A percentile compares a stretch with the other conserved stretches of the same genome.
Evolutionary conservation across 352 stramenopile genomes (phyloP).

Genomic region (Phytophthora foliorum): DNA sequence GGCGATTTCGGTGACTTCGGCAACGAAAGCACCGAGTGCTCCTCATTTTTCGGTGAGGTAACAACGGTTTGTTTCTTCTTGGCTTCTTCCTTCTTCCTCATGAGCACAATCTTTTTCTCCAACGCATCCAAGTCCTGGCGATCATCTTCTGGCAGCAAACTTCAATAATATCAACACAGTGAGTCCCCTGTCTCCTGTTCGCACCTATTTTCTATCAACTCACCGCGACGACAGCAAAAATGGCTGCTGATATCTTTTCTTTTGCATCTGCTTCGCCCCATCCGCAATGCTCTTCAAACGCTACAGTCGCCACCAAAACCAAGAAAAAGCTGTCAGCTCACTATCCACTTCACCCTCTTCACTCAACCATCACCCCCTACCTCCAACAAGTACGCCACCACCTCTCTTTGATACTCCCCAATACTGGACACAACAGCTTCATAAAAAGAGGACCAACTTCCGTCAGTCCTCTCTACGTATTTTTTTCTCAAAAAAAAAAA

Average conservation of each 20-base stretch:
- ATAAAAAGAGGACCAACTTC: not conserved
- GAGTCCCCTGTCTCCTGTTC: not conserved
- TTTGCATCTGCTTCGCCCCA: slow-evolving; percentile 79
- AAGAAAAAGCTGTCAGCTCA: not conserved
- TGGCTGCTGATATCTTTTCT: slow-evolving; percentile 67
- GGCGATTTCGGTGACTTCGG: slow-evolving; percentile 18
- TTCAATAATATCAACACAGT: slow-evolving; percentile 17
- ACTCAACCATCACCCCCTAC: slow-evolving; percentile 24
- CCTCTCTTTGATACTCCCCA: slow-evolving; percentile 71
- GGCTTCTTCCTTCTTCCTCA: slow-evolving; percentile 31
- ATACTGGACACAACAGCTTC: slow-evolving; percentile 33
- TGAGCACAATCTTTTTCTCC: slow-evolving; percentile 51
- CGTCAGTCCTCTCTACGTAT: not conserved
- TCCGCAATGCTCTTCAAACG: slow-evolving; percentile 73
- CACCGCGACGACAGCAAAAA: slow-evolving; percentile 74
- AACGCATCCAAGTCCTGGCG: slow-evolving; percentile 55
- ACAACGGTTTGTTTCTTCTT: slow-evolving; percentile 31
- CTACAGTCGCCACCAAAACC: slow-evolving; percentile 29
- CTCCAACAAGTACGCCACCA: slow-evolving; percentile 80
- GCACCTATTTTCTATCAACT: not conserved
- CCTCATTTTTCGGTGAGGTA: slow-evolving; percentile 9
- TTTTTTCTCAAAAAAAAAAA: not conserved
- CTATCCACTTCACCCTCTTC: not conserved
- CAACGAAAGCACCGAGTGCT: slow-evolving; percentile 1
- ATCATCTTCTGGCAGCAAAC: slow-evolving; percentile 73